Base-by-base conservation (phyloP, 768 basidiomycete genomes). In the Mycena indigotica region DNA sequence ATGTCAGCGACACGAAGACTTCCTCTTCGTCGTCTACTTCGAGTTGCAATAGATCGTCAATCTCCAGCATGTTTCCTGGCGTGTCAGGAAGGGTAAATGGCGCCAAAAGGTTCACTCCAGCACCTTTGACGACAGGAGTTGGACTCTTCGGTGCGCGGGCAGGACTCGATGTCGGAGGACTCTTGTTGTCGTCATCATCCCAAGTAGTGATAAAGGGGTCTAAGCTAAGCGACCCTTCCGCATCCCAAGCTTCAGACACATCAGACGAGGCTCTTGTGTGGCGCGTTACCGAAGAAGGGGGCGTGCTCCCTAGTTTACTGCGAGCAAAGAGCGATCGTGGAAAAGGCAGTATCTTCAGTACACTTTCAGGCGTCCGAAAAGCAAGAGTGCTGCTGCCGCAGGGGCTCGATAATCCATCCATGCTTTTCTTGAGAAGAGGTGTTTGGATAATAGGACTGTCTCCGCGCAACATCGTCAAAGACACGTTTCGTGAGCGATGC, bases 401-500 rank as follows among this genome's bases (percentile, higher is more conserved):
- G 57, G 65, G 65, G 58, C 58, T 64, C 21, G 35, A 61, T n/a
- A n/a, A n/a, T 57, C 48, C 59, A 52, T 32, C 63, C 57, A 65
- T 26, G 66, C 67, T 35, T 23, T 69, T 67, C 39, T 70, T 74
- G 28, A 61, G 57, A 25, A 75, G 65, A 25, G 78, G 77, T 17
- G 78, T 77, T 17, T 72, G 67, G 48, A 66, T 54, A 46, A 69
- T 61, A 51, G 75, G 74, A 65, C 73, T 79, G 30, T 81, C 82
- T 16, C 77, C 78, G 39, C 83, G 78, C 26, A 90, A 75, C 80
- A 87, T 83, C 53, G 82, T 80, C 41, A 92, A 73, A 28, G 86
- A 86, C 17, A 89, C 66, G 55, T 90, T 86, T 30, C 84, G 81
- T 16, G 83, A 79, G 35, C 72, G 79, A 69, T 90, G 86, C 39